Evolutionary conservation across 176 grass and related monocot species (phyloP).

Genomic region (Aegilops speltoides): DNA sequence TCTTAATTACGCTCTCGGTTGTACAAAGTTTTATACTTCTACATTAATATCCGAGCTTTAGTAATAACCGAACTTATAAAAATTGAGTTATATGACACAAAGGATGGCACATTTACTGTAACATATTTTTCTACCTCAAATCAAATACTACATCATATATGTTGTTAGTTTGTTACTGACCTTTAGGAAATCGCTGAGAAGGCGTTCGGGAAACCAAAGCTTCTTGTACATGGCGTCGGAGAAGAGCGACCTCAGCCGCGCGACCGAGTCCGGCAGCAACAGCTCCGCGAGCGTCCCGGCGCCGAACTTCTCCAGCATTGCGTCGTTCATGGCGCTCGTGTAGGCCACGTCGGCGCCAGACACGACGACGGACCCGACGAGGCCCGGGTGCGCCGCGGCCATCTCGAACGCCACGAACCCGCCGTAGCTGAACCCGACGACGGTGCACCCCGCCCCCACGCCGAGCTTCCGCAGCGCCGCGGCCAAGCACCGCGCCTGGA

Average conservation of each 20-base stretch:
- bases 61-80: no score
- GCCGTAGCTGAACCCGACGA: conserved; percentile 62
- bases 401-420: conserved; percentile 60
- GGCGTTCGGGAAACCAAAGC: conserved; percentile 36
- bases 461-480: conserved; percentile 27
- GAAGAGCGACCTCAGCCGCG: conserved; percentile 28
- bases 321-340: conserved; percentile 24
- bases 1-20: no score
- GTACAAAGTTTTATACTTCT: no score
- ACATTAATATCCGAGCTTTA: no score
- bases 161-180: background rate
- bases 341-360: conserved; percentile 35
- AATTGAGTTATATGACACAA: background rate
- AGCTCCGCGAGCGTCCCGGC: conserved; percentile 26
- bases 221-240: conserved; percentile 14
- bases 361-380: conserved; percentile 33
- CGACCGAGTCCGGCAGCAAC: conserved; percentile 30
- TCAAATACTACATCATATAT: no score
- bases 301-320: conserved; percentile 29
- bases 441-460: conserved; percentile 44
- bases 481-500: conserved; percentile 42
- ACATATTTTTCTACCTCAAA: no score
- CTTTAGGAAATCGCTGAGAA: background rate
- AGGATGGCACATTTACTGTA: no score
- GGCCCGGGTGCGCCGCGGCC: conserved; percentile 31